Conservation (phyloP, 1,284 basidiomycete genomes). For the Puccinia horiana region DNA sequence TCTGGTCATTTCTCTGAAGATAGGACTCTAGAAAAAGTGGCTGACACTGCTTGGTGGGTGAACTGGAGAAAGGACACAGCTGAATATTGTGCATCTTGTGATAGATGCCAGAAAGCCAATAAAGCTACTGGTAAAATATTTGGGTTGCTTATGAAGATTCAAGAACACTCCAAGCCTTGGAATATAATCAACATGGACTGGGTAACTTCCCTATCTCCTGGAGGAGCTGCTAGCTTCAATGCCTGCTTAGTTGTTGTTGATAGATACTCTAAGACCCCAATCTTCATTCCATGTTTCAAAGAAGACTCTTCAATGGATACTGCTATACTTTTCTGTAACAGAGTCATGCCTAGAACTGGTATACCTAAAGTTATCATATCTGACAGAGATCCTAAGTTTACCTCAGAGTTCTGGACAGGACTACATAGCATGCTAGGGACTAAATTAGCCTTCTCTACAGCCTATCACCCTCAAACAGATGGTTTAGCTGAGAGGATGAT, state of each 20-base stretch:
- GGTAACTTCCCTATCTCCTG: slow-evolving; percentile 1
- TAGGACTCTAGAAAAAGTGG: background rate
- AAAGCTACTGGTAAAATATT: slow-evolving; percentile 1
- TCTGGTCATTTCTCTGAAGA: slow-evolving; percentile 10
- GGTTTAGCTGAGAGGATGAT: slow-evolving; percentile 13
- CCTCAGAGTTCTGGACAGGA: too few species aligned
- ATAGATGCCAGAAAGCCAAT: slow-evolving; percentile 12
- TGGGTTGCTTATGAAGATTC: too few species aligned
- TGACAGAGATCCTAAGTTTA: slow-evolving; percentile 36
- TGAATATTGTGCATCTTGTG: background rate
- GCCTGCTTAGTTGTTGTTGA: slow-evolving; percentile 10
- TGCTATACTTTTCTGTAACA: slow-evolving; percentile 24
- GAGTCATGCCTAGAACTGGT: slow-evolving; percentile 9
- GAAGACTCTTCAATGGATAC: slow-evolving; percentile 17
- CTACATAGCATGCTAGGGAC: slow-evolving; percentile 7
- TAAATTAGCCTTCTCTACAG: slow-evolving; percentile 9
- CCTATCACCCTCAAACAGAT: slow-evolving; percentile 24
- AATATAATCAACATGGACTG: too few species aligned
- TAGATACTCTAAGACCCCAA: slow-evolving; percentile 2
- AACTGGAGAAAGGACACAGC: background rate
- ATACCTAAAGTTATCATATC: slow-evolving; percentile 22
- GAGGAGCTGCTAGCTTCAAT: background rate
- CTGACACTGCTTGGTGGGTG: slow-evolving; percentile 5
- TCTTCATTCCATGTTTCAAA: slow-evolving; percentile 15
- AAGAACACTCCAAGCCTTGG: too few species aligned